Evolutionary conservation across 1,284 basidiomycete genomes (phyloP).

Genomic region (Gastroboletus turbinatus): DNA sequence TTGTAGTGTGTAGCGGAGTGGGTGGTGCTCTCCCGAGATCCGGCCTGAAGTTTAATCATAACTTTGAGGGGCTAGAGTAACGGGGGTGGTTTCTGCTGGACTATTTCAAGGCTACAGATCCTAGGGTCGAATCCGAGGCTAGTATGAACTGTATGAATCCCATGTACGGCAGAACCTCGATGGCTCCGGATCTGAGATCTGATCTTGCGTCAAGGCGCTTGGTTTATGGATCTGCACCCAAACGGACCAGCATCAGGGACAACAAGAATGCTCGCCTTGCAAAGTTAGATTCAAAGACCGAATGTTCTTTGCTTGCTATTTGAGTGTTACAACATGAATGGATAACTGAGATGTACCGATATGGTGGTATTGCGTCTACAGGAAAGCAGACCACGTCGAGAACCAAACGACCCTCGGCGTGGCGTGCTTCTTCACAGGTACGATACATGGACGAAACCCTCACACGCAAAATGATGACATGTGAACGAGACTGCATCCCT

Average conservation of each 20-base stretch:
- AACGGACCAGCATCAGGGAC: neutral
- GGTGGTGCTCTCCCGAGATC: neutral
- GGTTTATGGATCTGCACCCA: neutral
- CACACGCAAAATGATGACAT: constrained; percentile 17
- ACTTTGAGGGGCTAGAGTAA: neutral
- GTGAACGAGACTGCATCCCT: constrained; percentile 12
- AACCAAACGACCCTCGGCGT: neutral
- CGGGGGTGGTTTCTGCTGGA: neutral
- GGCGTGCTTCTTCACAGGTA: constrained; percentile 8
- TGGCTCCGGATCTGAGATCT: neutral
- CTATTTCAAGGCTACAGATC: constrained; percentile 3
- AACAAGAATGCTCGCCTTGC: neutral
- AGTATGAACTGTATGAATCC: constrained; percentile 3
- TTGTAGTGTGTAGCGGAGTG: neutral
- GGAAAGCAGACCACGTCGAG: constrained; percentile 1
- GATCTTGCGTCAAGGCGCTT: neutral
- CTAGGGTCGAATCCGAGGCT: constrained; percentile 11
- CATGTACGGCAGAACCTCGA: constrained; percentile 13
- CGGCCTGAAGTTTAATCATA: constrained; percentile 6
- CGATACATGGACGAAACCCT: constrained; percentile 1
- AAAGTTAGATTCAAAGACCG: neutral
- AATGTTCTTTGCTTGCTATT: neutral
- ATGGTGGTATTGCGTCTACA: constrained; percentile 10
- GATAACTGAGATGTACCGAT: constrained; percentile 7
- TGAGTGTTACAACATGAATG: neutral